These are phyloP conservation scores for Pugionium cornutum DNA, from an alignment of 345 rosid genomes.

Conservation along the genomic window DNA sequence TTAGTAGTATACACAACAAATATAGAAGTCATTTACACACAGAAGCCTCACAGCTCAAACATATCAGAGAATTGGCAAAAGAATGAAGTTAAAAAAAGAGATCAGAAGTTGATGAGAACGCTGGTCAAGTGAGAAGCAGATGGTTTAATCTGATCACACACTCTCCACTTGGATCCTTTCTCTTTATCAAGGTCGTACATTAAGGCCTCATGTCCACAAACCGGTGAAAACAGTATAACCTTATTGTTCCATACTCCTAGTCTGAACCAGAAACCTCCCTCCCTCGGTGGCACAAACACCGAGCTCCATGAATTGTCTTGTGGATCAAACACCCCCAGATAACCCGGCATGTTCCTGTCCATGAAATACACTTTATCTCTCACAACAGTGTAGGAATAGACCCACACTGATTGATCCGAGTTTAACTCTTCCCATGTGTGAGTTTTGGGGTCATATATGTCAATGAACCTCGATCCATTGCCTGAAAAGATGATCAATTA, in stretches of 20 bases:
- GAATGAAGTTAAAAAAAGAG: constrained; percentile 12
- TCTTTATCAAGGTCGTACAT: constrained; percentile 70
- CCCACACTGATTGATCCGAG: constrained; percentile 69
- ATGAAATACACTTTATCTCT: constrained; percentile 70
- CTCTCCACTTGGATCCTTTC: constrained; percentile 71
- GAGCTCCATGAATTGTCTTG: constrained; percentile 65
- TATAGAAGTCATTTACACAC: background rate
- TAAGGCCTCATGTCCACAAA: constrained; percentile 50
- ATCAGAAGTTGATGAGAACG: constrained; percentile 33
- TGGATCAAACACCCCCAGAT: constrained; percentile 60
- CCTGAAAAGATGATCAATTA: constrained; percentile 23
- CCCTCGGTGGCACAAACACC: constrained; percentile 67
- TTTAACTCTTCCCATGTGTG: constrained; percentile 65
- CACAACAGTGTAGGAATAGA: constrained; percentile 75
- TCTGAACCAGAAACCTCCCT: constrained; percentile 63
- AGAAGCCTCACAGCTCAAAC: background rate
- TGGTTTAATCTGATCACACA: constrained; percentile 59
- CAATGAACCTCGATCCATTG: constrained; percentile 56
- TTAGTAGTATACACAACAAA: too few species aligned
- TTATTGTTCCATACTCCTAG: constrained; percentile 69
- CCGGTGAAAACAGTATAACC: constrained; percentile 71
- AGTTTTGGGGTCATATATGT: constrained; percentile 65
- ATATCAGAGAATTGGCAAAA: constrained; percentile 6
- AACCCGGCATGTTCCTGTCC: constrained; percentile 87
- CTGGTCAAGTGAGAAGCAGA: constrained; percentile 62